Evolutionary conservation across 352 stramenopile species (phyloP), one percentile per base, ranked within the genome.

Genomic region (Globisporangium recalcitrans): DNA sequence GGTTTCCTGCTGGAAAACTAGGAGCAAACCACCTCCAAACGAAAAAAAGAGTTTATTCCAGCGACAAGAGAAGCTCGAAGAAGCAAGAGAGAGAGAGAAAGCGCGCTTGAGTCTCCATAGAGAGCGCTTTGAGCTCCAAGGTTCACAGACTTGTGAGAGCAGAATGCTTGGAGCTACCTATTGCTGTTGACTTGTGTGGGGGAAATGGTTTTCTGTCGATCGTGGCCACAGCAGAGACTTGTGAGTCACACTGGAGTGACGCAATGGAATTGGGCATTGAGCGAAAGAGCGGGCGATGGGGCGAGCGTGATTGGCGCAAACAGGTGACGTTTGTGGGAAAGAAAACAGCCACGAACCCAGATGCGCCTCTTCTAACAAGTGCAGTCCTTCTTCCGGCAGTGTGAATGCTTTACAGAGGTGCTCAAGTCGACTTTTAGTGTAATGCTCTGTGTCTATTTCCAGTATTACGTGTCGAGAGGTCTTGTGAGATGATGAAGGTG

Each of bases 291-390:
- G 27, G 47, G 24, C 47, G 47, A 34, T 19, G 47, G 21, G 44
- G 44, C 21, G 21, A 52, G 44, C 44, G 9, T 51, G 44, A 26
- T 51, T 26, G 44, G 21, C 44, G 44, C 44, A 27, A 51, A 26
- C 46, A 29, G 11, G 47, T 53, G 47, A 53, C 47, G 47, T 19
- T n/a, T 44, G n/a, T 53, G 47, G 24, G 47, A 34, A 53, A 53
- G 47, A 53, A 31, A 53, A 53, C 47, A 53, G 47, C 47, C 47
- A 34, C 5, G 2, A 9, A 14, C 14, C 9, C 46, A 52, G 3
- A 0, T 1, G 21, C 22, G 10, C 46, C 46, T 52, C 19, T n/a
- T 1, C 27, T 52, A 32, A 9, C 19, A 26, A 26, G 1, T n/a
- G 29, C 14, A n/a, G 4, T 2, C 13, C 8, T 44, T 44, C 34